Evolutionary conservation across 2,329 filamentous ascomycete genomes (phyloP).

Genomic region (Nemania diffusa): DNA sequence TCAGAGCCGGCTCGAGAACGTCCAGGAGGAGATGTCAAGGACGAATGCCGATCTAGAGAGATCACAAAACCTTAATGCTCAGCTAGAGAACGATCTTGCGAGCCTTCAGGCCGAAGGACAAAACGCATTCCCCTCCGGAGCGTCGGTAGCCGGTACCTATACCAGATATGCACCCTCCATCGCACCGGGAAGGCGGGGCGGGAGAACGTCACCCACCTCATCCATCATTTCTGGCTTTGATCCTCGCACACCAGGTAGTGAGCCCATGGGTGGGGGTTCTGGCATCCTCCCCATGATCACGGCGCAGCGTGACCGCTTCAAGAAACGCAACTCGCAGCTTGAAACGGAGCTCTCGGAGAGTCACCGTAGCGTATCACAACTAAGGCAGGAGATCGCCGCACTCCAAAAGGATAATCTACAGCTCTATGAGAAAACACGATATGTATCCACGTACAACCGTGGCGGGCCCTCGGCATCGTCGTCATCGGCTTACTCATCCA

Average conservation of each 20-base stretch:
- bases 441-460: constrained; percentile 92
- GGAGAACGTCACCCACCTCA: constrained; percentile 86
- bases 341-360: constrained; percentile 89
- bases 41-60: constrained; percentile 89
- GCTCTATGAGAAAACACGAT: constrained; percentile 97
- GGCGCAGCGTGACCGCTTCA: constrained; percentile 97
- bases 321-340: constrained; percentile 91
- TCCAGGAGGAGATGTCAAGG: constrained; percentile 84
- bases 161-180: constrained; percentile 77
- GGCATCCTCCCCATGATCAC: constrained; percentile 98
- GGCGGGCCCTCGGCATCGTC: constrained; percentile 69
- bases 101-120: constrained; percentile 86
- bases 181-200: constrained; percentile 70
- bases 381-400: constrained; percentile 89
- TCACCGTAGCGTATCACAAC: constrained; percentile 82
- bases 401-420: constrained; percentile 96
- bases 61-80: constrained; percentile 84
- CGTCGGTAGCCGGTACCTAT: constrained; percentile 93
- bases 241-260: constrained; percentile 67
- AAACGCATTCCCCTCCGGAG: constrained; percentile 86
- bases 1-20: constrained; percentile 78
- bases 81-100: constrained; percentile 90
- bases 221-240: constrained; percentile 99
- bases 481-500: constrained; percentile 71
- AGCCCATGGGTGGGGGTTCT: constrained; percentile 78